Base-by-base conservation (phyloP, 306 rosid species). In the Prunus mongolica region DNA sequence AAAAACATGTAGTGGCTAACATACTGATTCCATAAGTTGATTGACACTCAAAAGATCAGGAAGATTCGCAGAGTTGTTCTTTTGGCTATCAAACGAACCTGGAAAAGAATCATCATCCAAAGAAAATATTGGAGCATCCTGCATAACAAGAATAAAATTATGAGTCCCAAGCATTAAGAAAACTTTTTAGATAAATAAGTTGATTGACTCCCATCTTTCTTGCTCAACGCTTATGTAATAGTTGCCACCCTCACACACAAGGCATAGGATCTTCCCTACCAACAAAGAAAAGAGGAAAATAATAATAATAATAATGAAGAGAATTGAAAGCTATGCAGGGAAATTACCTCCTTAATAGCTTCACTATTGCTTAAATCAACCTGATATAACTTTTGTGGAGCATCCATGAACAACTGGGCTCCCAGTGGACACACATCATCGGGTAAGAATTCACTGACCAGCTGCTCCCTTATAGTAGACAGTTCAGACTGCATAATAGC, bases 1-100 rank as follows among this genome's bases (percentile, higher is more conserved):
- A 65, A 78, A 69, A 44, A 72, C 12, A 57, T 38, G 75, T 67
- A 80, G 80, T 41, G 82, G 77, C 73, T 62, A 80, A 87, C 93
- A 27, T 91, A 96, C 99, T 58, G 92, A 91, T 86, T 96, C 98
- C 81, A 96, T 79, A 67, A 96, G 90, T 86, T 92, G 93, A 86
- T 89, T 75, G 67, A 93, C 98, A 46, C 90, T 85, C 87, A 92
- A 82, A 76, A 91, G 82, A 72, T 32, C 51, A 56, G 89, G 91
- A 75, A 44, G 76, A 63, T 86, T 91, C 13, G 49, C 7, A 20
- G 87, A 79, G 75, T 38, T 79, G 28, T 82, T 71, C 79, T 81
- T 86, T 50, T 87, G 93, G 81, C 79, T 79, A 55, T 85, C 96
- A 62, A 85, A 80, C 61, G 89, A 74, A 68, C 89, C 96, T n/a